phyloP scores from a whole-genome alignment of 768 basidiomycete species.

The Tylopilus felleus region DNA sequence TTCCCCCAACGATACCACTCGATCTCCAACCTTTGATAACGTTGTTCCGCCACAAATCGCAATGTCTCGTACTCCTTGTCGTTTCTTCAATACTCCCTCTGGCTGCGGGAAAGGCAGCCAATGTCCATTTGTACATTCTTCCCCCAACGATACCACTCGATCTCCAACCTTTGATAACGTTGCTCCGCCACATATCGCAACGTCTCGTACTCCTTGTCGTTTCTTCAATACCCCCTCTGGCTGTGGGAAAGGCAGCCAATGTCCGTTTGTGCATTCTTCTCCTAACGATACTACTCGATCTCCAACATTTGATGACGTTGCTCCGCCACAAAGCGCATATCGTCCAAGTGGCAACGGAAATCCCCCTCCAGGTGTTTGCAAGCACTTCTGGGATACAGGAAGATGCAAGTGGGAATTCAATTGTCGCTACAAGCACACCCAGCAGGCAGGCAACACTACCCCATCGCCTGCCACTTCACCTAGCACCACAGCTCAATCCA shows the following conservation, averaged over 20 bases:
- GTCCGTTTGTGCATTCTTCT: constrained; percentile 34
- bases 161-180: constrained; percentile 4
- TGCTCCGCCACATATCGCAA: constrained; percentile 3
- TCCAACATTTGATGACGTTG: constrained; percentile 2
- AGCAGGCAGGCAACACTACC: constrained; percentile 3
- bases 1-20: neutral
- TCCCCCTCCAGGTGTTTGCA: constrained; percentile 40
- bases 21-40: constrained; percentile 4
- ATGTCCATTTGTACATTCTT: constrained; percentile 37
- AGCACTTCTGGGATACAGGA: constrained; percentile 46
- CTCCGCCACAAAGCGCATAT: no score
- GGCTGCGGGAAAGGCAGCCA: constrained; percentile 46
- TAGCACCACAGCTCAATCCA: constrained; percentile 5
- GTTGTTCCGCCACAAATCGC: neutral
- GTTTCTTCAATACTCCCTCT: constrained; percentile 37
- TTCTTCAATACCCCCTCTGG: constrained; percentile 43
- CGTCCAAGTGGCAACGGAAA: constrained; percentile 5
- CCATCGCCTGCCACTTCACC: constrained; percentile 9
- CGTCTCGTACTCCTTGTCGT: constrained; percentile 35
- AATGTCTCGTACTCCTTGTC: constrained; percentile 35
- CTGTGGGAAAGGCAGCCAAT: constrained; percentile 43
- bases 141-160: constrained; percentile 1
- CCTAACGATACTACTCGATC: constrained; percentile 2
- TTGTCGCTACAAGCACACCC: constrained; percentile 43
- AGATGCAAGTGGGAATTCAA: constrained; percentile 44